Evolutionary conservation across 768 basidiomycete species (phyloP), one percentile per base, ranked within the genome.

Genomic region (Boletus rufocinnamomeus): DNA sequence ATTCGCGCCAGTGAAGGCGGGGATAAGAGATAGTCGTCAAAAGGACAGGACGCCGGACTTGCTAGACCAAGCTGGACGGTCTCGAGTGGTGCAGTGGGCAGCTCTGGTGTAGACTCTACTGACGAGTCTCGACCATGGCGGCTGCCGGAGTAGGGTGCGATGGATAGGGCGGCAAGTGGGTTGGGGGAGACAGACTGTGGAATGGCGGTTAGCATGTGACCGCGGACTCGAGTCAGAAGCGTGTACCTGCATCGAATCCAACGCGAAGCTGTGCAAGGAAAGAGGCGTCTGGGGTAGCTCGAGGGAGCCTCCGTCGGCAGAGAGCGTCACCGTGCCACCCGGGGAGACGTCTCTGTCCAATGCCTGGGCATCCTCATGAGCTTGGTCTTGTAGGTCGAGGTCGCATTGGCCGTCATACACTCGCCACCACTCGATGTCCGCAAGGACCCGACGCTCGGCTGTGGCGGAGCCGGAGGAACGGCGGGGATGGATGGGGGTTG

Each of bases 341-440:
- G 56, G 62, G 46, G 66, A 59, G 54, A 61, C 50, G 51, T 60
- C 56, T 35, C 30, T 11, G 17, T 55, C 54, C 47, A 56, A 47
- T 14, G 50, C 63, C 55, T 54, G 63, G 10, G 28, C 44, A 43
- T 67, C 63, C 38, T 69, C 67, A 21, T 58, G 72, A 52, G 52
- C 56, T 46, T 71, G 72, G 56, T 68, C 71, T 56, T 77, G 77
- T 27, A 52, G 51, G 56, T 65, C 66, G 43, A 45, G 63, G 55
- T 66, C 66, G 74, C 78, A 80, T 75, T 93, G 89, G 62, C 87
- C 86, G 59, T 86, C 88, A 61, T 82, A 76, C 63, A 92, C 89
- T 66, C 79, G 83, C 90, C 90, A 92, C 90, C 91, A 93, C 72
- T 91, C 90, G 68, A 93, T 87, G 77, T 93, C 91, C 35, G 88